phyloP scores from a whole-genome alignment of 805 yeast species.

The Maudiozyma saulgeensis region DNA sequence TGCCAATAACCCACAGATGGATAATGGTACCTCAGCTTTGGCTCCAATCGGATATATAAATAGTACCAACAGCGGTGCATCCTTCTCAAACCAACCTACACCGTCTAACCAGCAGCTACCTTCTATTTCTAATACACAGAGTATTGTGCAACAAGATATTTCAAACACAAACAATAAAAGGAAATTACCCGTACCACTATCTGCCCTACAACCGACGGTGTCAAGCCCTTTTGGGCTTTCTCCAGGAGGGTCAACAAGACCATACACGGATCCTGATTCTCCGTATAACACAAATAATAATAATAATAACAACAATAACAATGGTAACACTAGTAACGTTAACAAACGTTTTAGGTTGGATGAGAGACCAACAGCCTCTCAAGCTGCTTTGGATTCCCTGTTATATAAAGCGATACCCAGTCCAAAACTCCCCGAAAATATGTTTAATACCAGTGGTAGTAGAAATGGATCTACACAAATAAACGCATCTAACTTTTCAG shows the following conservation, averaged over 20 bases:
- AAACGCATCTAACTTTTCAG: not conserved
- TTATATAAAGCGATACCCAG: slow-evolving; percentile 20
- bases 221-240: slow-evolving; percentile 14
- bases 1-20: not conserved
- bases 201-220: not conserved
- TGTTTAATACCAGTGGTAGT: not conserved
- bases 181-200: slow-evolving; percentile 6
- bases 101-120: not conserved
- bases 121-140: not conserved
- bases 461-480: not conserved
- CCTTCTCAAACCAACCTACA: not conserved
- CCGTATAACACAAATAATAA: slow-evolving; percentile 5
- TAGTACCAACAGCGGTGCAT: not conserved
- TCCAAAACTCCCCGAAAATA: not conserved
- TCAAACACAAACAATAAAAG: slow-evolving; percentile 1
- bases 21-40: not conserved
- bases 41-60: slow-evolving; percentile 1
- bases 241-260: slow-evolving; percentile 5
- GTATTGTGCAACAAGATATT: not conserved
- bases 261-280: slow-evolving; percentile 7
- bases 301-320: too few relatives aligned
- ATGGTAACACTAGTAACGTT: not conserved
- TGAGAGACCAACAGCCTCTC: slow-evolving; percentile 24
- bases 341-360: slow-evolving; percentile 17
- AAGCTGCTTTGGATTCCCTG: slow-evolving; percentile 26